Evolutionary conservation across 2,329 filamentous ascomycete species (phyloP).

Genomic region (Ophiosphaerella narmari): DNA sequence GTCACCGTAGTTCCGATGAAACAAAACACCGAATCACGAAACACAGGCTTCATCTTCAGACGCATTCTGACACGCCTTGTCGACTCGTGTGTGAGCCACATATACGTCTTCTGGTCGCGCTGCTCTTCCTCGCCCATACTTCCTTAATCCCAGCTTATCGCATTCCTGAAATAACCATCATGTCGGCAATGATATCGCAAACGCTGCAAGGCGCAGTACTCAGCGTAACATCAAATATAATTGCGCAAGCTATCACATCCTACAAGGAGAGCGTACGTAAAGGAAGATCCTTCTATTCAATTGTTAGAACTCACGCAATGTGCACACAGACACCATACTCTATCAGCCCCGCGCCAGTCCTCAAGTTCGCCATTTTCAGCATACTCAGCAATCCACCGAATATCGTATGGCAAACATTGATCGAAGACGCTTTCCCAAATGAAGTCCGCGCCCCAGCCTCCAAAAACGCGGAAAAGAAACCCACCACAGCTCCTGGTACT

Average conservation of each 20-base stretch:
- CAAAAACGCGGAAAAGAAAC: slow-evolving; percentile 35
- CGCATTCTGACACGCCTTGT: slow-evolving; percentile 2
- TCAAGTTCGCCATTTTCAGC: slow-evolving; percentile 78
- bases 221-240: slow-evolving; percentile 69
- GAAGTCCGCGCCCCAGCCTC: slow-evolving; percentile 43
- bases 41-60: neutral
- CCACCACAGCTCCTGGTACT: slow-evolving; percentile 27
- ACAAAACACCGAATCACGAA: neutral
- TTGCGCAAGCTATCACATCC: slow-evolving; percentile 72
- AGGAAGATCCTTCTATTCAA: neutral
- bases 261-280: slow-evolving; percentile 61
- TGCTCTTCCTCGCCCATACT: neutral
- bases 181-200: slow-evolving; percentile 41
- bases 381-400: slow-evolving; percentile 79
- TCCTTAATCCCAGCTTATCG: neutral
- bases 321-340: slow-evolving; percentile 59
- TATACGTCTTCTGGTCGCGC: neutral
- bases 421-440: slow-evolving; percentile 76
- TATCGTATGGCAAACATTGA: slow-evolving; percentile 80
- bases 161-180: slow-evolving; percentile 10
- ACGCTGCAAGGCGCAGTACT: slow-evolving; percentile 67
- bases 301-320: neutral
- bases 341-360: slow-evolving; percentile 69
- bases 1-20: neutral
- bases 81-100: neutral